phyloP scores from a whole-genome alignment of 768 basidiomycete genomes.

The Tulasnella sp. region DNA sequence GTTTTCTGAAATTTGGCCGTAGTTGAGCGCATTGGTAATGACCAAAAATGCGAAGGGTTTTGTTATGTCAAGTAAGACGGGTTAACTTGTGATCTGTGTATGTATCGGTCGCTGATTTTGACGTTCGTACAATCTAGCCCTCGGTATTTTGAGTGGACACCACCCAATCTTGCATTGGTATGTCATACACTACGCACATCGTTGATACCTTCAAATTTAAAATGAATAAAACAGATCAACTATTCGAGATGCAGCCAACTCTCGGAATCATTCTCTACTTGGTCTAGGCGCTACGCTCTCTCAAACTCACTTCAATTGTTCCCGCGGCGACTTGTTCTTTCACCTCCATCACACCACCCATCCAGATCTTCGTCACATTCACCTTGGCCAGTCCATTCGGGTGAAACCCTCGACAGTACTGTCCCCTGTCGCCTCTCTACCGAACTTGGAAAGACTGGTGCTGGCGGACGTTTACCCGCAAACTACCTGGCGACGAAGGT shows the following conservation, averaged over 20 bases:
- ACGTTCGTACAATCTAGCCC: slow-evolving; percentile 28
- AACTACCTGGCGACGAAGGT: slow-evolving; percentile 49
- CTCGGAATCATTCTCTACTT: slow-evolving; percentile 34
- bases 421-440: slow-evolving; percentile 27
- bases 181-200: slow-evolving; percentile 21
- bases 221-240: background rate
- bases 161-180: slow-evolving; percentile 52
- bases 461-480: slow-evolving; percentile 41
- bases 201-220: background rate
- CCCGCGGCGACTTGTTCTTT: slow-evolving; percentile 26
- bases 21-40: no score
- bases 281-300: slow-evolving; percentile 36
- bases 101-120: background rate
- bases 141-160: slow-evolving; percentile 42
- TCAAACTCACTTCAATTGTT: slow-evolving; percentile 37
- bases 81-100: background rate
- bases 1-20: background rate
- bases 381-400: slow-evolving; percentile 42
- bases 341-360: background rate
- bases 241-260: slow-evolving; percentile 23
- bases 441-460: slow-evolving; percentile 18
- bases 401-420: slow-evolving; percentile 34
- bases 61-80: background rate
- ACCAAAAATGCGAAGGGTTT: background rate
- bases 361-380: slow-evolving; percentile 24